phyloP scores from a whole-genome alignment of 148 eudicot genomes.

The Vaccinium myrtillus region DNA sequence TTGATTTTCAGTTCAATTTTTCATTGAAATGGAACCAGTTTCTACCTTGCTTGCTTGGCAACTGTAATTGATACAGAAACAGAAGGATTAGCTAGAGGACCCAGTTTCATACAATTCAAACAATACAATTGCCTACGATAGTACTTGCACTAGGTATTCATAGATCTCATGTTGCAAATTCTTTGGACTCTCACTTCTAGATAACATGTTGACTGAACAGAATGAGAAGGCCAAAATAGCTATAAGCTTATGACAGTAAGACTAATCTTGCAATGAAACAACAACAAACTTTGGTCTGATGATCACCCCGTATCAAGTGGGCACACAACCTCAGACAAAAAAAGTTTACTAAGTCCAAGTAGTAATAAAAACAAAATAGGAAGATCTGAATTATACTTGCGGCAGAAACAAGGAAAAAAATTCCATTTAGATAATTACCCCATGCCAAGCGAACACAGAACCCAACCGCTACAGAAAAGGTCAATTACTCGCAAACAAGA shows the following conservation, averaged over 20 bases:
- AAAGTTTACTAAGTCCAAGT: not conserved
- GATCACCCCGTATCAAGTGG: not conserved
- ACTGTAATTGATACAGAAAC: conserved; percentile 26
- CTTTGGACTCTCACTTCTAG: not conserved
- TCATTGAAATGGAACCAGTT: not conserved
- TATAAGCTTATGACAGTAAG: not conserved
- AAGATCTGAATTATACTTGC: not conserved
- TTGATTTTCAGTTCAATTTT: conserved; percentile 5
- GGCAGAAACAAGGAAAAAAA: not conserved
- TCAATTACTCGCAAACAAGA: not conserved
- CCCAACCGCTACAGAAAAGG: not conserved
- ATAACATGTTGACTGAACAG: not conserved
- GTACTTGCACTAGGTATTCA: not conserved
- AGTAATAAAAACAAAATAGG: not conserved
- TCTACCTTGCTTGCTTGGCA: conserved; percentile 20
- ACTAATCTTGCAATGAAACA: not conserved
- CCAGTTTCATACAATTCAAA: not conserved
- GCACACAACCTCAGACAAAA: not conserved
- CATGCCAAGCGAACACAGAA: not conserved
- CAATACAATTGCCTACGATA: not conserved
- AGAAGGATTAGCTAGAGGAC: not conserved
- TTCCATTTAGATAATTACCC: not conserved
- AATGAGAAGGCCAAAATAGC: not conserved
- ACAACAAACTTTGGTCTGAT: not conserved
- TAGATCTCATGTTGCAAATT: not conserved